A percentile compares a stretch with the other conserved stretches of the same genome.
Conservation (phyloP, 2,329 filamentous ascomycete genomes). For the Cadophora luteo-olivacea region DNA sequence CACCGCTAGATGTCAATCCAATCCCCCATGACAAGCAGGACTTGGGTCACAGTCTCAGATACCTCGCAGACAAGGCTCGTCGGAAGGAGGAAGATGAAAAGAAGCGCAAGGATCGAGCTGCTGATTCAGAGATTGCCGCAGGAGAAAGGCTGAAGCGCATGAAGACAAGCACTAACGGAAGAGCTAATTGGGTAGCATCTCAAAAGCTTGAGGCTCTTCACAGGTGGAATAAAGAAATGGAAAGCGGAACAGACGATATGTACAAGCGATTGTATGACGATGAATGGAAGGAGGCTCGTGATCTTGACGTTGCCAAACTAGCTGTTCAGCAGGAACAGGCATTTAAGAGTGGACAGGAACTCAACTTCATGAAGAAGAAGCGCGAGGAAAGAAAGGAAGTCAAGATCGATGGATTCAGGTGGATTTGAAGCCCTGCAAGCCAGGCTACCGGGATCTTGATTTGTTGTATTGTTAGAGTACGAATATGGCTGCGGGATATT, state of each 20-base stretch:
- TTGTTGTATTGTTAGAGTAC: neutral
- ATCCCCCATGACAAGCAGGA: conserved; percentile 39
- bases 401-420: conserved; percentile 36
- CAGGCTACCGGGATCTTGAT: neutral
- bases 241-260: conserved; percentile 39
- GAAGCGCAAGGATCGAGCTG: conserved; percentile 41
- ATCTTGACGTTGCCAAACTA: conserved; percentile 29
- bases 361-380: conserved; percentile 29
- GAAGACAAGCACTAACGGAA: conserved; percentile 31
- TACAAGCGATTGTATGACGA: conserved; percentile 41
- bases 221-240: conserved; percentile 36
- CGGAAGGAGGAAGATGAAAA: conserved; percentile 45
- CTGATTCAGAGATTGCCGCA: conserved; percentile 41
- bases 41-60: conserved; percentile 56
- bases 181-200: conserved; percentile 28
- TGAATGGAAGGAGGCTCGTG: conserved; percentile 37
- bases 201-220: conserved; percentile 33
- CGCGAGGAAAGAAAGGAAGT: conserved; percentile 31
- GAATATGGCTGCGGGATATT: neutral
- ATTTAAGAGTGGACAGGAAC: conserved; percentile 26
- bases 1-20: conserved; percentile 58
- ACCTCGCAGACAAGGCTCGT: conserved; percentile 53
- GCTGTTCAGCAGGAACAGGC: conserved; percentile 31
- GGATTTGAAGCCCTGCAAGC: conserved; percentile 27
- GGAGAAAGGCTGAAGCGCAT: conserved; percentile 36